Evolutionary conservation across 331 rosid species (phyloP), one percentile per base, ranked within the genome.

Genomic region (Rhamnella rubrinervis): DNA sequence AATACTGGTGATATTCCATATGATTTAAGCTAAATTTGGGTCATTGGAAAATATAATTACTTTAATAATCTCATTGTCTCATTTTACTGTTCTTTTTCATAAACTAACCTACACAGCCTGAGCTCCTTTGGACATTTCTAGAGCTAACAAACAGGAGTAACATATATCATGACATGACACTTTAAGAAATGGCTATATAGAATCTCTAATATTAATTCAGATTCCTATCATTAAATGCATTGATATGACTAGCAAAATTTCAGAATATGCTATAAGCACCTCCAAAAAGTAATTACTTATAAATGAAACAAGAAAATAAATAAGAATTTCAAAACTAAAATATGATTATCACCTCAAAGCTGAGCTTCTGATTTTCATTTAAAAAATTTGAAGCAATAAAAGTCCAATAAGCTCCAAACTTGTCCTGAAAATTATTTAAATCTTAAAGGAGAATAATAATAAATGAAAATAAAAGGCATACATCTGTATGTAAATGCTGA

Each of bases 391-490:
- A 78, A 37, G 95, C 89, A 78, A 93, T 71, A 70, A 82, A 81
- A 19, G 89, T 66, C 98, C 98, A 93, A 23, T 85, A 80, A 63
- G 81, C 79, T 80, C 96, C 96, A 39, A 93, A 88, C 72, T 81
- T 91, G 63, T 87, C 91, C 98, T 93, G 92, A 78, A 86, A 70
- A 65, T 55, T 13, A 16, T 53, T n/a, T 1, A 18, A 51, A 26
- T 10, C 2, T 67, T 70, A 37, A 81, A 63, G 37, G 4, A 31
- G 25, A 49, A 75, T 18, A 52, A 6, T 35, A 18, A 50, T 15
- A 15, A 44, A 60, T 52, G 62, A 75, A 72, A 31, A 31, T 11
- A 41, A 39, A 18, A 19, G 28, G 44, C 55, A 35, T 7, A 44
- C n/a, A 49, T 31, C 5, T 44, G 65, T n/a, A 55, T 38, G 8